These are phyloP conservation scores for Thozetella sp. DNA, from an alignment of 495 filamentous ascomycete genomes.

Conservation along the genomic window DNA sequence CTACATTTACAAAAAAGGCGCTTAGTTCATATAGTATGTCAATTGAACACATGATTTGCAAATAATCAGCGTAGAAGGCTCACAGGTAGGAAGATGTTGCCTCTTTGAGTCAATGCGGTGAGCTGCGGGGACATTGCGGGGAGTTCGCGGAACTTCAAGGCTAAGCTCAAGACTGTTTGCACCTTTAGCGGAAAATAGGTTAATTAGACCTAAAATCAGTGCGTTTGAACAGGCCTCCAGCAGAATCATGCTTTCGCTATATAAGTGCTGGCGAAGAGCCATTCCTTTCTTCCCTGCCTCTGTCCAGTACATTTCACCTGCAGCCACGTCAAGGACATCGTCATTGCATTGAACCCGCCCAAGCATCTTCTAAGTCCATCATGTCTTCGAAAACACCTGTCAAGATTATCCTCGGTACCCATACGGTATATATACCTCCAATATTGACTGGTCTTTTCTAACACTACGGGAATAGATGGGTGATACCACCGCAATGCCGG, in stretches of 20 bases:
- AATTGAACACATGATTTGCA: too few relatives aligned
- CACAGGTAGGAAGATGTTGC: too few relatives aligned
- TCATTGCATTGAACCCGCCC: background rate
- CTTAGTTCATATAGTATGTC: too few relatives aligned
- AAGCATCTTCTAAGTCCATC: constrained; percentile 1
- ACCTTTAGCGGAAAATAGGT: too few relatives aligned
- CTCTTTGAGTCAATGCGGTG: background rate
- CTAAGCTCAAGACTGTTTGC: too few relatives aligned
- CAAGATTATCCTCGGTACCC: constrained; percentile 14
- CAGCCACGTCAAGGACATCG: background rate
- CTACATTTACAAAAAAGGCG: too few relatives aligned
- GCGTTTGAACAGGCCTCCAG: too few relatives aligned
- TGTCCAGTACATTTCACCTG: background rate
- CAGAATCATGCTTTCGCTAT: too few relatives aligned
- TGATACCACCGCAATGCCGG: constrained; percentile 6
- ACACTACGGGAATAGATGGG: constrained; percentile 10
- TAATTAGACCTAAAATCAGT: too few relatives aligned
- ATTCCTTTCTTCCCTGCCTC: too few relatives aligned
- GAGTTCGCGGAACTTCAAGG: background rate
- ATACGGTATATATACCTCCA: constrained; percentile 6
- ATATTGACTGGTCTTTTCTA: background rate
- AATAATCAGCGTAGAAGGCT: too few relatives aligned
- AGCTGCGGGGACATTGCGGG: background rate
- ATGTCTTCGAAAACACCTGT: constrained; percentile 15
- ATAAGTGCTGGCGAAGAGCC: too few relatives aligned